Base-by-base conservation (phyloP, 2,329 filamentous ascomycete genomes). In the Colletotrichum lindemuthianum region DNA sequence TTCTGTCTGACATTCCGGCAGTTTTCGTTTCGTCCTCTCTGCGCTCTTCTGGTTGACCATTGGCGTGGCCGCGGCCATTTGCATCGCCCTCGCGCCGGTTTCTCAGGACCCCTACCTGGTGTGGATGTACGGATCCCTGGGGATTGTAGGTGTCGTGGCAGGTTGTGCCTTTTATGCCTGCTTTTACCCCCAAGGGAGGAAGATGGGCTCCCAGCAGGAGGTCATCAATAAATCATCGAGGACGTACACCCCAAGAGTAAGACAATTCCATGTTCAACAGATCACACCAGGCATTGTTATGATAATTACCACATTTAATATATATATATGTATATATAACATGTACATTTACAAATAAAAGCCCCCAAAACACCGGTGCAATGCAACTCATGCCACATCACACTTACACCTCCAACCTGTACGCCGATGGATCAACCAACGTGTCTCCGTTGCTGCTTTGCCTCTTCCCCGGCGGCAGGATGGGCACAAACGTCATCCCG, bases 91-190 rank as follows among this genome's bases (percentile, higher is more conserved):
- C 37, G 86, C 85, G 2, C 85, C 89, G 67, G 84, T 88, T 3
- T 84, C 87, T 8, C 83, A 83, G 63, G 86, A 92, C 72, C 90
- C 90, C 24, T 81, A 87, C 67, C 82, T 91, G 69, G 72, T 89
- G 58, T 91, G 88, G 87, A 85, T 92, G 82, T 91, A 90, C 70
- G 79, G 80, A 24, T 85, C 84, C 24, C 75, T 90, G n/a, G 83
- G 81, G 3, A 70, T 77, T 54, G 79, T 81, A 13, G 82, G 84
- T 0, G 81, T 81, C 53, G 36, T 78, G 2, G 78, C 81, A 2
- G 85, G 85, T 13, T 76, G 79, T 37, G 67, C 83, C 54, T 90
- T 90, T 75, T 88, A 65, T 9, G 39, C n/a, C 2, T 65, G 57
- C 15, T 65, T 60, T 15, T 51, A 65, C n/a, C 45, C 57, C 2